These are phyloP conservation scores for Nematocida sp. DNA, from an alignment of 371 early-diverging fungal species.

Conservation along the genomic window DNA sequence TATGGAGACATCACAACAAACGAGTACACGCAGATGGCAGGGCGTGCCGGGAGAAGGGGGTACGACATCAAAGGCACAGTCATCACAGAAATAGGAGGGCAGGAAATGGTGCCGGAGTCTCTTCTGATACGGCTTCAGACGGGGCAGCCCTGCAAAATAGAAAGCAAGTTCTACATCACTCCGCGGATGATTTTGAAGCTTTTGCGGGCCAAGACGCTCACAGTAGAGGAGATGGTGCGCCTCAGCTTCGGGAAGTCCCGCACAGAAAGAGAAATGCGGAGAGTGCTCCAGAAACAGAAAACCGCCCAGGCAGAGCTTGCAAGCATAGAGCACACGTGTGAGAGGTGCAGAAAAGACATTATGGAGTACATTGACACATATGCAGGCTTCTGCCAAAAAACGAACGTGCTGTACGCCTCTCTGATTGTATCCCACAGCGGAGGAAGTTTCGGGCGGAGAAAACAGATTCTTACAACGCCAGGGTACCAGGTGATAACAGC, in stretches of 20 bases:
- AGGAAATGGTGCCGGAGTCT: slow-evolving; percentile 47
- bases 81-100: slow-evolving; percentile 76
- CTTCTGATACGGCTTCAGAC: slow-evolving; percentile 51
- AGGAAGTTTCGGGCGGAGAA: not conserved
- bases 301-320: slow-evolving; percentile 19
- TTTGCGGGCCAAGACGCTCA: slow-evolving; percentile 53
- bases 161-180: slow-evolving; percentile 61
- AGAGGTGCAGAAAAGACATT: slow-evolving; percentile 37
- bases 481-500: not conserved
- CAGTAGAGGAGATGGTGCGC: slow-evolving; percentile 62
- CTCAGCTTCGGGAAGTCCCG: slow-evolving; percentile 60
- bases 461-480: not conserved
- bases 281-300: slow-evolving; percentile 38
- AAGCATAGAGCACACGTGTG: slow-evolving; percentile 1
- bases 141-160: slow-evolving; percentile 51
- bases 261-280: slow-evolving; percentile 49
- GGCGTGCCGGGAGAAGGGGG: slow-evolving; percentile 93
- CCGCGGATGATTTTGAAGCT: slow-evolving; percentile 59
- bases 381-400: too few relatives aligned
- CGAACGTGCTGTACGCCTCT: not conserved
- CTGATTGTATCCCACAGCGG: not conserved
- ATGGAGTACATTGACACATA: slow-evolving; percentile 27
- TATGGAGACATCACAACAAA: slow-evolving; percentile 76
- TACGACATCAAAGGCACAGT: slow-evolving; percentile 75
- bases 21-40: slow-evolving; percentile 98